Evolutionary conservation across 129 eudicot genomes (phyloP).

Genomic region (Chrysanthemum seticuspe): DNA sequence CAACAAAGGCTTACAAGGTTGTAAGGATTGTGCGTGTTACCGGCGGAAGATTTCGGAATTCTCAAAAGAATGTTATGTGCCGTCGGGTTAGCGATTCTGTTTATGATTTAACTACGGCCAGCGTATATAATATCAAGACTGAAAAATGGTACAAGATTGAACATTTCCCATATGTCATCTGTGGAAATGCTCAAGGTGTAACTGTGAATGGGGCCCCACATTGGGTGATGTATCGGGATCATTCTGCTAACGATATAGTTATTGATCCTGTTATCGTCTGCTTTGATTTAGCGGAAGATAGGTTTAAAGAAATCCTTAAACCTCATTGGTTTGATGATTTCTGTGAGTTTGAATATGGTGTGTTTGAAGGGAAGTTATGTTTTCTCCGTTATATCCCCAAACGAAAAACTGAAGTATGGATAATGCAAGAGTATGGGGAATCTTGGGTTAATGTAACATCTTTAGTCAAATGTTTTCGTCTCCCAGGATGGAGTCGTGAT

Average conservation of each 20-base stretch:
- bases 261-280: conserved; percentile 13
- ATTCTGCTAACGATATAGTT: background rate
- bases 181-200: conserved; percentile 17
- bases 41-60: no score
- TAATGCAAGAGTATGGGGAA: conserved; percentile 1
- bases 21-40: no score
- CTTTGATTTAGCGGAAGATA: conserved; percentile 25
- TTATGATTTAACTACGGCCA: conserved; percentile 14
- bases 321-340: conserved; percentile 16
- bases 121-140: conserved; percentile 22
- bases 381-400: background rate
- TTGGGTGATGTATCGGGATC: conserved; percentile 23
- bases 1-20: no score
- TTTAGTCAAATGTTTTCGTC: background rate
- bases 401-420: background rate
- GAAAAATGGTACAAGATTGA: conserved; percentile 13
- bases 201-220: conserved; percentile 24
- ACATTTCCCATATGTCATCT: conserved; percentile 19
- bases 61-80: no score
- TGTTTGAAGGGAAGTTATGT: conserved; percentile 18
- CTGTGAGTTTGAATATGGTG: conserved; percentile 13
- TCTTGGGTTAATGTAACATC: conserved; percentile 21
- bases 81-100: no score
- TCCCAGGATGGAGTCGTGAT: conserved; percentile 1
- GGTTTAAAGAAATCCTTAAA: conserved; percentile 16